Base-by-base conservation (phyloP, 1,284 basidiomycete genomes). In the Puccinia novopanici region DNA sequence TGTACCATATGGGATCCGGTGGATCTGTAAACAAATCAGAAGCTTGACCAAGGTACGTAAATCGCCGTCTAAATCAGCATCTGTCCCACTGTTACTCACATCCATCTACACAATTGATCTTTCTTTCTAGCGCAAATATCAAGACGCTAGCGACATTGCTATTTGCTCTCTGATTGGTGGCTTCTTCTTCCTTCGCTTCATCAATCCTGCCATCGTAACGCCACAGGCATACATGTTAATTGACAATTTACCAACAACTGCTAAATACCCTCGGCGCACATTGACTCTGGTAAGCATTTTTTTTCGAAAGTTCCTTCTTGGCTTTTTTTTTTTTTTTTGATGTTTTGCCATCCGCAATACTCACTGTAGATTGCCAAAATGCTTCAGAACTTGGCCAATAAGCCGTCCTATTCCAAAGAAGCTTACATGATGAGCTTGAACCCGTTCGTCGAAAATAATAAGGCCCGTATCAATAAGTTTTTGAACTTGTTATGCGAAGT, bases 181-280 rank as follows among this genome's bases (percentile, higher is more conserved):
- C 27, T 99, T 99, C 89, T 99, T 99, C 90, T 99, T 99, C 89
- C 90, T 99, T 81, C 93, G 97, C 17, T 99, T 99, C 87, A 98
- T 99, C 88, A 99, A 99, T 85, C 97, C 97, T 2, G 97, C 97
- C n/a, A 95, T 99, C 83, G 97, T 99, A 80, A 98, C 97, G 1
- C 97, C 97, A 0, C 97, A 99, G 86, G 96, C 97, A 30, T 99
- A 99, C 86, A 98, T 99, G 96, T 90, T 99, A 70, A 95, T 99
- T 55, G 95, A 98, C 85, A 93, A 93, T 67, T 92, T 96, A 27
- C 97, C 97, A 0, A 82, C 84, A 8, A 84, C 83, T 48, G 95
- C 97, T 12, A 98, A 98, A 87, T 94, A 98, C 86, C 95, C 96
- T 34, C 89, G 97, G 72, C 90, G 97, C 84, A 99, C 97, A 19